Evolutionary conservation across 2,329 filamentous ascomycete species (phyloP).

Genomic region (Alternaria gansuensis): DNA sequence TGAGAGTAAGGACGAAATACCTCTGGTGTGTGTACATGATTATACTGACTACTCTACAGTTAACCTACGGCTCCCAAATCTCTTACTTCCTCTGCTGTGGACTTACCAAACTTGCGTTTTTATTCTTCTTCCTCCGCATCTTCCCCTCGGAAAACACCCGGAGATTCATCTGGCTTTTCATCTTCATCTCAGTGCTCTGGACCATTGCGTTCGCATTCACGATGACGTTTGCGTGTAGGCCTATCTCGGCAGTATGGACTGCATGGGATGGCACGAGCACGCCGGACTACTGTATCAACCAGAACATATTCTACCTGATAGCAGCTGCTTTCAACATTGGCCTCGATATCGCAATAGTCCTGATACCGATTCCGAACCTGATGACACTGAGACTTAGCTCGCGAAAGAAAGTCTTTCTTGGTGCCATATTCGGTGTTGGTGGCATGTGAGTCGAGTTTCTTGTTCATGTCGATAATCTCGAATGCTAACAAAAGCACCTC

Average conservation of each 20-base stretch:
- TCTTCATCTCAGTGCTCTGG: slow-evolving; percentile 14
- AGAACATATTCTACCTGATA: slow-evolving; percentile 22
- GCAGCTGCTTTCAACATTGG: slow-evolving; percentile 30
- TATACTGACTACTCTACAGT: slow-evolving; percentile 9
- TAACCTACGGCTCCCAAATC: slow-evolving; percentile 33
- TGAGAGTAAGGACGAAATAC: background rate
- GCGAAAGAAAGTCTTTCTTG: slow-evolving; percentile 43
- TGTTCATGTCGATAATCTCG: background rate
- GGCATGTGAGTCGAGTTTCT: slow-evolving; percentile 44
- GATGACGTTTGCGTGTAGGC: slow-evolving; percentile 35
- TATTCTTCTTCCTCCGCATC: slow-evolving; percentile 41
- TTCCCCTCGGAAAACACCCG: slow-evolving; percentile 32
- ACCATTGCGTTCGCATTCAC: slow-evolving; percentile 30
- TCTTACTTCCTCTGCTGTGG: slow-evolving; percentile 37
- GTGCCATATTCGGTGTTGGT: slow-evolving; percentile 46
- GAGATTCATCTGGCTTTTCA: slow-evolving; percentile 22
- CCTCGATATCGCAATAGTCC: slow-evolving; percentile 27
- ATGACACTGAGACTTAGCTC: slow-evolving; percentile 30
- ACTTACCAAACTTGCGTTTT: slow-evolving; percentile 37
- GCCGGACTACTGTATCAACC: slow-evolving; percentile 39
- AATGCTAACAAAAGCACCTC: slow-evolving; percentile 8
- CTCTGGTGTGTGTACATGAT: background rate
- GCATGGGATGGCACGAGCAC: slow-evolving; percentile 28
- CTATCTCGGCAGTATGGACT: slow-evolving; percentile 32
- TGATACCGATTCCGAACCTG: slow-evolving; percentile 31